Conservation (phyloP, 345 rosid genomes). For the Arabis alpina region DNA sequence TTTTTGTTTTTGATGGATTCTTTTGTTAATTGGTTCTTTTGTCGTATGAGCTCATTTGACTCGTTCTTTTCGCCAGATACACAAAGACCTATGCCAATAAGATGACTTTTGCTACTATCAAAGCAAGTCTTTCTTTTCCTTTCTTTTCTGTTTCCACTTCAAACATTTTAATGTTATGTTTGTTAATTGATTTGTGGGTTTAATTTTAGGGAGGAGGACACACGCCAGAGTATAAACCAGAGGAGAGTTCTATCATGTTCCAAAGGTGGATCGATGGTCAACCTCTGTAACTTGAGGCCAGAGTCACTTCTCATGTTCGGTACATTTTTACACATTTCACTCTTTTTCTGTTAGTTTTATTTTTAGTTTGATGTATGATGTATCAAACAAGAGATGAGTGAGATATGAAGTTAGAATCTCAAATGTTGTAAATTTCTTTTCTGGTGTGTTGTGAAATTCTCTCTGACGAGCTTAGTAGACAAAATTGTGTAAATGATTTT, state of each 20-base stretch:
- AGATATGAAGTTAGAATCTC: no score
- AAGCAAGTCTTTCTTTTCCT: slow-evolving; percentile 45
- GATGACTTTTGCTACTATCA: slow-evolving; percentile 78
- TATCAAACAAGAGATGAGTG: neutral
- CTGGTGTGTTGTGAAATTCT: no score
- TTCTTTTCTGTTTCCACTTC: neutral
- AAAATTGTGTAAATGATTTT: no score
- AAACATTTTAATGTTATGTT: slow-evolving; percentile 17
- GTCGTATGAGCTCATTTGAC: slow-evolving; percentile 6
- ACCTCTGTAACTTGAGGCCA: slow-evolving; percentile 25
- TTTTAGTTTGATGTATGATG: neutral
- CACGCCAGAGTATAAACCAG: slow-evolving; percentile 60
- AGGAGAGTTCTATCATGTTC: slow-evolving; percentile 55
- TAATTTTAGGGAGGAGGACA: slow-evolving; percentile 71
- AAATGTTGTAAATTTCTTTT: no score
- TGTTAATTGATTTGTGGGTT: neutral
- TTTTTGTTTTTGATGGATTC: neutral
- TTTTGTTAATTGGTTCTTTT: neutral
- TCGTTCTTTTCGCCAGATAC: slow-evolving; percentile 42
- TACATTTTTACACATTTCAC: no score
- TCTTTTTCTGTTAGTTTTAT: neutral
- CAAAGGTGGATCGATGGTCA: slow-evolving; percentile 43
- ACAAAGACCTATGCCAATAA: slow-evolving; percentile 66
- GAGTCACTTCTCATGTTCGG: neutral
- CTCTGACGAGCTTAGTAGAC: no score